phyloP scores from a whole-genome alignment of 106 monocot species.

The Dendrobium huoshanense region DNA sequence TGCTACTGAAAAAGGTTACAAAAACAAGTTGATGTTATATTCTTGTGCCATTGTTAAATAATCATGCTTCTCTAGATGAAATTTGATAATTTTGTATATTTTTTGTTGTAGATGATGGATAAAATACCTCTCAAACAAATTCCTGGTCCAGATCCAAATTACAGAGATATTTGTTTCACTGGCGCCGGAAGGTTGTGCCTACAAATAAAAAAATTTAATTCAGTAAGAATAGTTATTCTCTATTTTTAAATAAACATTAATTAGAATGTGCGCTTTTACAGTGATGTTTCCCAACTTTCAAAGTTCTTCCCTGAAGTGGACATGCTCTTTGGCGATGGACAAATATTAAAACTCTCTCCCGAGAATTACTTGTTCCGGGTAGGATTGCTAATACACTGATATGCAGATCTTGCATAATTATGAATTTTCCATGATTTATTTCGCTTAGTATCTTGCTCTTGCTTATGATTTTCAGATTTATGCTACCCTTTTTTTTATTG shows the following conservation, averaged over 20 bases:
- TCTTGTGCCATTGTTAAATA: background rate
- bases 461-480: background rate
- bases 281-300: slow-evolving; percentile 61
- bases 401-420: background rate
- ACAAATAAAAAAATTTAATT: background rate
- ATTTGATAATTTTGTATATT: background rate
- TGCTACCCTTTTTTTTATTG: slow-evolving; percentile 2
- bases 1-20: background rate
- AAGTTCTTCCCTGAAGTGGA: slow-evolving; percentile 79
- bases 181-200: slow-evolving; percentile 71
- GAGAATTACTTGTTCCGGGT: slow-evolving; percentile 99
- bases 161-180: slow-evolving; percentile 86
- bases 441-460: background rate
- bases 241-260: background rate
- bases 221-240: background rate
- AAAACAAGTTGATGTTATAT: background rate
- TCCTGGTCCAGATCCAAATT: slow-evolving; percentile 79
- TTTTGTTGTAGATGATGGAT: slow-evolving; percentile 44
- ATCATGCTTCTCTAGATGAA: background rate
- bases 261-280: slow-evolving; percentile 13
- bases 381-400: slow-evolving; percentile 11
- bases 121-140: slow-evolving; percentile 69
- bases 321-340: slow-evolving; percentile 87
- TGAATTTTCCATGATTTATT: background rate
- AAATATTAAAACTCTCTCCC: slow-evolving; percentile 70